Conservation (phyloP, 345 rosid genomes). For the Triadica sebifera region DNA sequence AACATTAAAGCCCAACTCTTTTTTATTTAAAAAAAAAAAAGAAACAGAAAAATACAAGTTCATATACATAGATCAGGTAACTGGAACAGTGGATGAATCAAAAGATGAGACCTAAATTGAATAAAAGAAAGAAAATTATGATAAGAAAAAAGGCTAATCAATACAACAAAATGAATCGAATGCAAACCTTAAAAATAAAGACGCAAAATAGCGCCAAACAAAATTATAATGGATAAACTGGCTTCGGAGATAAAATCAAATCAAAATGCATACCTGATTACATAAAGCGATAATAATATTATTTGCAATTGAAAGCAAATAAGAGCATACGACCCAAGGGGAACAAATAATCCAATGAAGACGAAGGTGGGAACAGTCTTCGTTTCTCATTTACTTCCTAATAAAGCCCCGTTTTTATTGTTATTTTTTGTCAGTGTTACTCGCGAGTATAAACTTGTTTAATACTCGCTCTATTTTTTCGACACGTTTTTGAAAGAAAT, state of each 20-base stretch:
- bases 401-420: conserved; percentile 32
- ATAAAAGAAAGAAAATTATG: background rate
- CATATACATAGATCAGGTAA: background rate
- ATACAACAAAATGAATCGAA: background rate
- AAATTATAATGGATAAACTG: background rate
- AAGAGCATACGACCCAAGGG: background rate
- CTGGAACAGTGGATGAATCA: background rate
- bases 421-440: conserved; percentile 14
- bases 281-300: background rate
- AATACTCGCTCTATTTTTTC: conserved; percentile 7
- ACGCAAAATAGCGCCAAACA: background rate
- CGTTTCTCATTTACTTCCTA: conserved; percentile 30
- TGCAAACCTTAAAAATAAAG: background rate
- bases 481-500: too few species aligned
- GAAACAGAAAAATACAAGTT: background rate
- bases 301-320: background rate
- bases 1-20: background rate
- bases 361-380: conserved; percentile 19
- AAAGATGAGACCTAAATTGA: background rate
- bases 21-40: background rate
- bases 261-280: background rate
- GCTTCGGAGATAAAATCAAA: background rate
- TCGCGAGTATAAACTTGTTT: background rate
- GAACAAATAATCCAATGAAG: background rate
- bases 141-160: background rate